Conservation (phyloP, 768 basidiomycete genomes). For the Chalciporus pseudorubinellus region DNA sequence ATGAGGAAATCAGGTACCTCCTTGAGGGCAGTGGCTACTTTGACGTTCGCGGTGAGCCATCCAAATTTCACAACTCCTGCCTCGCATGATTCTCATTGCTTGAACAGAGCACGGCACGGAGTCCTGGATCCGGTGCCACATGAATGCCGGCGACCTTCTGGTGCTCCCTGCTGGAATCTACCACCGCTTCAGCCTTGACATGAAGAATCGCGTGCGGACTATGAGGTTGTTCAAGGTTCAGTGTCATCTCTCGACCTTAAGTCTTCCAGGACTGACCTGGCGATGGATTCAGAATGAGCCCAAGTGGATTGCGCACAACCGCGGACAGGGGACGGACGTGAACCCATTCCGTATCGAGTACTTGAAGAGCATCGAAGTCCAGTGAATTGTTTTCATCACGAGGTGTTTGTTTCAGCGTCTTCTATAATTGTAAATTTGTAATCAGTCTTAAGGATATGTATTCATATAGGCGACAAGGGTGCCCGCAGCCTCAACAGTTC, state of each 20-base stretch:
- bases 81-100: neutral
- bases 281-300: constrained; percentile 68
- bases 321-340: constrained; percentile 56
- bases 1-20: constrained; percentile 90
- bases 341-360: constrained; percentile 65
- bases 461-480: no score
- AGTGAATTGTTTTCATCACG: constrained; percentile 2
- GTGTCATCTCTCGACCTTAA: neutral
- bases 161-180: constrained; percentile 89
- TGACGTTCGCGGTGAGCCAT: constrained; percentile 75
- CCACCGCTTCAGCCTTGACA: constrained; percentile 90
- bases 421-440: neutral
- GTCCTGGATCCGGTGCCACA: constrained; percentile 77
- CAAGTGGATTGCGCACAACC: constrained; percentile 82
- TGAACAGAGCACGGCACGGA: constrained; percentile 60
- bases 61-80: no score
- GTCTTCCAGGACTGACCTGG: constrained; percentile 60
- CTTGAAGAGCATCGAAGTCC: constrained; percentile 46
- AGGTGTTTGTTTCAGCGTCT: neutral
- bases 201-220: constrained; percentile 63
- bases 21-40: constrained; percentile 87
- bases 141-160: constrained; percentile 78
- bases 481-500: no score
- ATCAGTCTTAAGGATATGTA: no score
- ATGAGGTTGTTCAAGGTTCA: constrained; percentile 83